Base-by-base conservation (phyloP, 257 asterid genomes). In the Solanum paucissectum region DNA sequence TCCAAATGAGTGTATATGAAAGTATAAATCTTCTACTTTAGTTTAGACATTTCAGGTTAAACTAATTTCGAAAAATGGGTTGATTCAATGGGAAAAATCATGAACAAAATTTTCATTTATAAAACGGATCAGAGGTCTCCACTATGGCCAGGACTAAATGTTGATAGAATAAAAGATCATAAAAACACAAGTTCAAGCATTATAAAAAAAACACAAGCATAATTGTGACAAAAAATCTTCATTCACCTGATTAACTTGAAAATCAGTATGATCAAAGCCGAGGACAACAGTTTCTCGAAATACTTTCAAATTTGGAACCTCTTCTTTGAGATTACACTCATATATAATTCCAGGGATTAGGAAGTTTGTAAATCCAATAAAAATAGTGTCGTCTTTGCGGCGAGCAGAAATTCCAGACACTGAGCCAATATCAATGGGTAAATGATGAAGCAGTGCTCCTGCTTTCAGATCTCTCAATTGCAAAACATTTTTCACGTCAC, bases 371-470 rank as follows among this genome's bases (percentile, higher is more conserved):
- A 95, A 96, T 64, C 94, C 95, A 88, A 95, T 86, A 87, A 97
- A 97, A 33, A 94, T 44, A 9, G 72, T 86, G 85, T 90, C 88
- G 92, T 93, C 98, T 85, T 94, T 94, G 82, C 98, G 95, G 64
- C 97, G 91, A 88, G 94, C 92, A 86, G 98, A 95, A 89, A 96
- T 88, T 9, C 89, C 94, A 85, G 94, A 92, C 38, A 96, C 98
- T 18, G 98, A 76, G 85, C 99, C 99, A 75, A 97, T 97, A 79
- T 96, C 98, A 77, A 97, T 90, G 27, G 96, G 98, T 89, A 97
- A 90, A 88, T 89, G 92, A 90, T 94, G 98, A 87, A 96, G 89
- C 87, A 96, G 91, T 72, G 87, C 76, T 49, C 99, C 99, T 27
- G 98, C 92, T 87, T 90, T 89, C 93, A 97, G 91, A 91, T 96